Evolutionary conservation across 1,139 yeast species (phyloP).

Genomic region (Geotrichum phurueaensis): DNA sequence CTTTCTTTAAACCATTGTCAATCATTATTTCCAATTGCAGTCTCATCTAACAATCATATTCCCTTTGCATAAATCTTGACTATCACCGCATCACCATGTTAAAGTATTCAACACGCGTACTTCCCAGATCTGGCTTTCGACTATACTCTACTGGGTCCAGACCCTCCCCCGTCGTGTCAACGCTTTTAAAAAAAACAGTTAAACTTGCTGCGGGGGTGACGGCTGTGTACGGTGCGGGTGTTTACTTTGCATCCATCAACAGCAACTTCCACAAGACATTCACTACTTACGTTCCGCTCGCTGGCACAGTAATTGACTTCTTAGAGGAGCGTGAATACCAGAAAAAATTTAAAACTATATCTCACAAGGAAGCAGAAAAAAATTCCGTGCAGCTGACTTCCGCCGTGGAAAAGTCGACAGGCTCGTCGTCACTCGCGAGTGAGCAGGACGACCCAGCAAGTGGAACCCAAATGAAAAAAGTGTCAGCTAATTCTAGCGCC

Average conservation of each 20-base stretch:
- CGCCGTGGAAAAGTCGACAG: background rate
- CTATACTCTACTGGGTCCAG: background rate
- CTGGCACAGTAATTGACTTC: constrained; percentile 24
- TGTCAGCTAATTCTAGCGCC: constrained; percentile 4
- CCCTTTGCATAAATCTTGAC: background rate
- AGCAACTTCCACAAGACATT: constrained; percentile 14
- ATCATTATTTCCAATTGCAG: too few species aligned
- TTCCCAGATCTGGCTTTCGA: background rate
- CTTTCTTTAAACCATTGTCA: too few species aligned
- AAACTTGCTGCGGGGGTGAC: constrained; percentile 6
- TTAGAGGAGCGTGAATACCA: constrained; percentile 28
- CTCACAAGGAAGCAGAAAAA: background rate
- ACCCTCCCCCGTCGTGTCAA: constrained; percentile 5
- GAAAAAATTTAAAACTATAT: constrained; percentile 2
- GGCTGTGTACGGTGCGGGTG: constrained; percentile 9
- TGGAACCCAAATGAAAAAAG: constrained; percentile 1
- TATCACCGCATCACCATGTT: background rate
- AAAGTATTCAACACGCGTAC: constrained; percentile 9
- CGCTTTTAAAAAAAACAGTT: background rate
- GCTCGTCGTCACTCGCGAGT: constrained; percentile 9
- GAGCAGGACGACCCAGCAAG: background rate
- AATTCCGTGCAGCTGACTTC: constrained; percentile 4
- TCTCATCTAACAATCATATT: too few species aligned
- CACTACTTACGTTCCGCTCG: constrained; percentile 27
- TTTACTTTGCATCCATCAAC: constrained; percentile 13